Conservation (phyloP, 129 eudicot species). For the Silybum marianum region DNA sequence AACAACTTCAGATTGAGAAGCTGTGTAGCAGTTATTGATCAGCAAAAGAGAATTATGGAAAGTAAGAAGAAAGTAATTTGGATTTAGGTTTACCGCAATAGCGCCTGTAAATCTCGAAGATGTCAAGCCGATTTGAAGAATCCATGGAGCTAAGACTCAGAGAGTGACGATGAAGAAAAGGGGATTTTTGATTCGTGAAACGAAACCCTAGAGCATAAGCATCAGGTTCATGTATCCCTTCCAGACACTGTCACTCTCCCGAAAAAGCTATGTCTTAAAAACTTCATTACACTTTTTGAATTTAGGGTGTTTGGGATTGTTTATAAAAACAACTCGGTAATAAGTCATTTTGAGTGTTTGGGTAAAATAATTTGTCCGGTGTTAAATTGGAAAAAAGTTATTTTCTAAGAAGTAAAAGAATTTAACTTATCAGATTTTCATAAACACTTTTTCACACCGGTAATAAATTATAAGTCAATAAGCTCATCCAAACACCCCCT, state of each 20-base stretch:
- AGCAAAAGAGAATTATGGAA: neutral
- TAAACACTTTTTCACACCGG: too few relatives aligned
- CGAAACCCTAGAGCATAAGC: conserved; percentile 29
- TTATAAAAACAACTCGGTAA: too few relatives aligned
- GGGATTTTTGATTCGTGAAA: conserved; percentile 17
- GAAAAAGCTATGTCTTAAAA: neutral
- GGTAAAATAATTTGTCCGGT: too few relatives aligned
- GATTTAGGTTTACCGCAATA: conserved; percentile 46
- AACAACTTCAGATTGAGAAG: neutral
- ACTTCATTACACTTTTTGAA: neutral
- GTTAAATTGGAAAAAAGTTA: too few relatives aligned
- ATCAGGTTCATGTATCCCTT: neutral
- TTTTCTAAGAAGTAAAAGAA: too few relatives aligned
- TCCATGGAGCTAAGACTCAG: conserved; percentile 39
- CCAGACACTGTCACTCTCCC: neutral
- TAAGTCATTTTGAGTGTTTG: too few relatives aligned
- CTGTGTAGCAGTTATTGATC: neutral
- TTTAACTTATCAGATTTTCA: too few relatives aligned
- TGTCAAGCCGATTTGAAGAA: conserved; percentile 33
- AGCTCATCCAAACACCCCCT: too few relatives aligned
- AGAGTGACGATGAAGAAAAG: neutral
- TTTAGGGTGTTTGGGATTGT: too few relatives aligned
- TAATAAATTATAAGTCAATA: too few relatives aligned
- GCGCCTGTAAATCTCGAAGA: conserved; percentile 55
- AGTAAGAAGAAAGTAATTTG: neutral